Percentiles rank a stretch among this genome's conserved stretches.
Evolutionary conservation across 1,284 basidiomycete species (phyloP).

Genomic region (Fistulinella cinereoalba): DNA sequence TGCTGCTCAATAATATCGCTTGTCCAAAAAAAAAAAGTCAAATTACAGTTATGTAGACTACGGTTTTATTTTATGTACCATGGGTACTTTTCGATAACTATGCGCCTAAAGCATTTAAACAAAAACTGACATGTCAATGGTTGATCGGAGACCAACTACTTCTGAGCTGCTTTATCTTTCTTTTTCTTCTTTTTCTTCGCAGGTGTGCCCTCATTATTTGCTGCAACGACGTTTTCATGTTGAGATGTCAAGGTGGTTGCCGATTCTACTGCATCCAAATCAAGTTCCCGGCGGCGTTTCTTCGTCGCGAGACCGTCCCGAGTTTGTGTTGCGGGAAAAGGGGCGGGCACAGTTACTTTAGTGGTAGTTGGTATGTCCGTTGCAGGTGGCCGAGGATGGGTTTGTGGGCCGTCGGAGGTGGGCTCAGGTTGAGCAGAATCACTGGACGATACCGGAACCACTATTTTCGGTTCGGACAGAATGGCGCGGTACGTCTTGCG

Average conservation of each 20-base stretch:
- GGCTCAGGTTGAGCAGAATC: background rate
- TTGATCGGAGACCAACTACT: background rate
- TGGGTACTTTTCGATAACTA: no score
- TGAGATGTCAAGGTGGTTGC: background rate
- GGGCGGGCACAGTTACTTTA: background rate
- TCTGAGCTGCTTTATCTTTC: conserved; percentile 1
- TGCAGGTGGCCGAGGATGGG: background rate
- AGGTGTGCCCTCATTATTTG: background rate
- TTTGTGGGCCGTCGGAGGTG: background rate
- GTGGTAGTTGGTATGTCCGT: background rate
- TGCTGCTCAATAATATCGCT: no score
- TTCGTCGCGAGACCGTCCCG: background rate
- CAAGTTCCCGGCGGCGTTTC: conserved; percentile 22
- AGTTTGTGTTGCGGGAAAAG: background rate
- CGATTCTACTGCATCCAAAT: no score
- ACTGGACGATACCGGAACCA: conserved; percentile 43
- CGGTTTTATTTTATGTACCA: no score
- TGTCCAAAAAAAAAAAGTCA: no score
- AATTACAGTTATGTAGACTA: no score
- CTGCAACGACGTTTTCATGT: background rate
- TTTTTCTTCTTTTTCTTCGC: conserved; percentile 29
- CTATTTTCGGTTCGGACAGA: conserved; percentile 64
- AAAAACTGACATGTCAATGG: no score
- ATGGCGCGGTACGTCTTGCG: conserved; percentile 66
- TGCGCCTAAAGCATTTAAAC: no score